Base-by-base conservation (phyloP, 2,329 filamentous ascomycete genomes). In the Huntiella bhutanensis region DNA sequence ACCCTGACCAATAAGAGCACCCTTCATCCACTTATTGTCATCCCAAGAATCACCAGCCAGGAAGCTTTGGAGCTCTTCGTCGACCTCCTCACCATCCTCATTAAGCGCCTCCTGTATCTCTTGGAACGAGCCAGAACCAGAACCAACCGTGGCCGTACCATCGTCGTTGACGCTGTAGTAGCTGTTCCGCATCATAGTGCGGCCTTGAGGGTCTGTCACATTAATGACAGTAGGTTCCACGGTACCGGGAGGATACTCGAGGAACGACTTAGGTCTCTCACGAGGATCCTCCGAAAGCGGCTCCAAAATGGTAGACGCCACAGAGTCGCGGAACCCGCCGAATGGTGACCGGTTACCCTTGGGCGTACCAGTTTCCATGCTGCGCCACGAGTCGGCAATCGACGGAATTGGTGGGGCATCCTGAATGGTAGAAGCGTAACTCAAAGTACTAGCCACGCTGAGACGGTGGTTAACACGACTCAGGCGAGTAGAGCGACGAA, bases 21-120 rank as follows among this genome's bases (percentile, higher is more conserved):
- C 91, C 67, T 96, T 95, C 86, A 98, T 96, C 83, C 92, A 98
- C 62, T 94, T 93, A 65, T 88, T 82, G 52, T 94, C 87, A 53
- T 92, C 87, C 77, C 91, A 96, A 6, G 85, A 92, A 58, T 95
- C 85, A 52, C 85, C 84, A 33, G 85, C 78, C 36, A 96, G 70
- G 68, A 95, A 95, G 57, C 87, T 87, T 54, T 81, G 77, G 16
- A 96, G 70, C 55, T 91, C 87, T 57, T 87, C 83, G 55, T 96
- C 88, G 5, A 77, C 77, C 55, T 93, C 91, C 58, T 95, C 88
- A 33, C 86, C 87, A 56, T 96, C 88, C 54, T 92, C 82, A 12
- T 81, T 82, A 35, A 95, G 73, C 33, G 87, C 82, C 56, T 91
- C 77, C 48, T 80, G 85, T 44, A 95, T 70, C 49, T 93, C 84